Conservation (phyloP, 495 filamentous ascomycete genomes). For the Paragyromitra xinjiangensis region DNA sequence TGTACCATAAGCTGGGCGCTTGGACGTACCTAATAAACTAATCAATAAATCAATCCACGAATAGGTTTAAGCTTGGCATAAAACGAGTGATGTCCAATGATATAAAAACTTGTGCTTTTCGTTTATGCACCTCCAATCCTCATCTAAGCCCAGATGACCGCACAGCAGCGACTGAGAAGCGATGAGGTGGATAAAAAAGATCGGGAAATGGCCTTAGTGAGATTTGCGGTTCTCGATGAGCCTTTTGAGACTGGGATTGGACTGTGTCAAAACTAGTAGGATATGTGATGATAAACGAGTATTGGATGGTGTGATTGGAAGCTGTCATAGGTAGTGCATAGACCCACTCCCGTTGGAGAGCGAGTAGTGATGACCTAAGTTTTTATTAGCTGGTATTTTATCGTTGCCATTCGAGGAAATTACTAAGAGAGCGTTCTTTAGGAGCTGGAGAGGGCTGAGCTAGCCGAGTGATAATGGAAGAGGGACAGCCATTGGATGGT, state of each 20-base stretch:
- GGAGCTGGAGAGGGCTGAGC: background rate
- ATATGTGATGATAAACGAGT: background rate
- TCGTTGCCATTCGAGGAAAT: no score
- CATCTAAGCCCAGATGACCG: background rate
- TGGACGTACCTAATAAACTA: no score
- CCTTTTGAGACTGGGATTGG: background rate
- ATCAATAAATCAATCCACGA: background rate
- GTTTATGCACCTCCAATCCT: background rate
- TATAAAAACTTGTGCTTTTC: background rate
- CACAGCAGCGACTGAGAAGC: no score
- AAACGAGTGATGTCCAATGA: background rate
- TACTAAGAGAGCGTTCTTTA: background rate
- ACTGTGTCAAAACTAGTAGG: background rate
- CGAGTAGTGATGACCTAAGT: background rate
- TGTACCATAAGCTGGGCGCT: no score
- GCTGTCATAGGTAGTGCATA: background rate
- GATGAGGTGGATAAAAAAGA: no score
- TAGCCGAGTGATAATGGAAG: background rate
- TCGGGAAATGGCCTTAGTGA: no score
- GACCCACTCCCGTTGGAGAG: background rate
- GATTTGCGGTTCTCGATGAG: background rate
- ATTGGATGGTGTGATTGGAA: background rate
- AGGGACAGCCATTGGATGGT: background rate
- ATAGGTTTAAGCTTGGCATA: background rate
- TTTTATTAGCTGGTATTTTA: background rate